phyloP scores from a whole-genome alignment of 371 early-diverging fungal genomes.

The Mucor sp. region DNA sequence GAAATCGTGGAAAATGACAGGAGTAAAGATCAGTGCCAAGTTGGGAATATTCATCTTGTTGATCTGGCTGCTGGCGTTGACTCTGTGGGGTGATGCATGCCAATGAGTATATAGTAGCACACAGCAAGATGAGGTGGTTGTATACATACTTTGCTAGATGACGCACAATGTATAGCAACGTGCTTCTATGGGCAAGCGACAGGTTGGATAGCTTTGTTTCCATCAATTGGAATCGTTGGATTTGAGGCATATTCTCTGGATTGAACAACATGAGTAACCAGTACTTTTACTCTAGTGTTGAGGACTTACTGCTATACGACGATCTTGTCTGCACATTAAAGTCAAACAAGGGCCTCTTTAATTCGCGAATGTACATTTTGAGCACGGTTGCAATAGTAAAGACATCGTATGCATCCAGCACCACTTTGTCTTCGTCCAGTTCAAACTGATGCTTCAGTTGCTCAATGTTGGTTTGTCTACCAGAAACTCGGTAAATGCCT shows the following conservation, averaged over 20 bases:
- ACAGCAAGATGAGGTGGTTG: too few species aligned
- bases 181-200: constrained; percentile 53
- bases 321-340: constrained; percentile 53
- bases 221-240: constrained; percentile 28
- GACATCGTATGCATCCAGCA: constrained; percentile 54
- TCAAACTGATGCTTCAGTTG: constrained; percentile 59
- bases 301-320: constrained; percentile 57
- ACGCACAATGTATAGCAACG: constrained; percentile 47
- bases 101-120: too few species aligned
- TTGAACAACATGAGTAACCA: not conserved
- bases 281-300: too few species aligned
- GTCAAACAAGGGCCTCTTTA: constrained; percentile 64
- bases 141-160: constrained; percentile 55
- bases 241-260: constrained; percentile 21
- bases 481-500: constrained; percentile 74
- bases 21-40: constrained; percentile 59
- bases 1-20: constrained; percentile 64
- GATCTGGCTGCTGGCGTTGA: constrained; percentile 35
- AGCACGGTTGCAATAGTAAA: constrained; percentile 63
- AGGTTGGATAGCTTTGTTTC: constrained; percentile 43
- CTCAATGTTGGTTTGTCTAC: constrained; percentile 62
- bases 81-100: constrained; percentile 15
- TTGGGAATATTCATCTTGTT: constrained; percentile 67
- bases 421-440: constrained; percentile 47
- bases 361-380: constrained; percentile 65